Evolutionary conservation across 1,139 yeast genomes (phyloP).

Genomic region (Protomyces arabidopsidicola): DNA sequence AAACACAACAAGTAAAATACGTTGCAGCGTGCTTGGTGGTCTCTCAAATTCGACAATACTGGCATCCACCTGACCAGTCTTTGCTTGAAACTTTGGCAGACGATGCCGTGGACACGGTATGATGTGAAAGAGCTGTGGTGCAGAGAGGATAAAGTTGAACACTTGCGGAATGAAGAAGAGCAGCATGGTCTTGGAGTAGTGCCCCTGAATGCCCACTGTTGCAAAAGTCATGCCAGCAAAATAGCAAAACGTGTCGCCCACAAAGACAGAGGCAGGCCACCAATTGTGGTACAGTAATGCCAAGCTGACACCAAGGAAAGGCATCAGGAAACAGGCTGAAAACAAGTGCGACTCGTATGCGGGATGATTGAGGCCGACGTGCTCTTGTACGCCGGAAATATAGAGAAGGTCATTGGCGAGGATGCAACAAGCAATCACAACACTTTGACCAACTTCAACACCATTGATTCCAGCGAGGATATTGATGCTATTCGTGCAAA

Average conservation of each 20-base stretch:
- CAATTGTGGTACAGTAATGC: constrained; percentile 76
- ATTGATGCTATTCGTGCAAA: constrained; percentile 95
- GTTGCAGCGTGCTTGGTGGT: constrained; percentile 39
- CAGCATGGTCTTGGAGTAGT: constrained; percentile 86
- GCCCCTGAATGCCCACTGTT: constrained; percentile 91
- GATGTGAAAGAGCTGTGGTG: constrained; percentile 79
- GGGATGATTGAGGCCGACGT: constrained; percentile 51
- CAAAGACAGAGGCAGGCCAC: constrained; percentile 83
- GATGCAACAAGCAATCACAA: constrained; percentile 67
- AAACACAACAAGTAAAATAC: constrained; percentile 39
- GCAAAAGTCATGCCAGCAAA: constrained; percentile 99
- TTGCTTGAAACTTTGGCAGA: constrained; percentile 65
- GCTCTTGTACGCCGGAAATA: constrained; percentile 44
- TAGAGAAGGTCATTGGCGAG: constrained; percentile 73
- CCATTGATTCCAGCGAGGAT: constrained; percentile 96
- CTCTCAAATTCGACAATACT: constrained; percentile 49
- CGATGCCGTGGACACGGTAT: constrained; percentile 96
- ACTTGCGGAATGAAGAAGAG: constrained; percentile 86
- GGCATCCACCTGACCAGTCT: constrained; percentile 74
- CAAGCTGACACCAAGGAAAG: constrained; percentile 78
- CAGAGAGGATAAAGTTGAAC: constrained; percentile 77
- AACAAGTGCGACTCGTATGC: constrained; percentile 74
- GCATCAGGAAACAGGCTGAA: constrained; percentile 72
- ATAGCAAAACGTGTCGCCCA: constrained; percentile 96
- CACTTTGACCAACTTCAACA: constrained; percentile 89